Conservation (phyloP, 257 asterid species). For the Fraxinus anomala region DNA sequence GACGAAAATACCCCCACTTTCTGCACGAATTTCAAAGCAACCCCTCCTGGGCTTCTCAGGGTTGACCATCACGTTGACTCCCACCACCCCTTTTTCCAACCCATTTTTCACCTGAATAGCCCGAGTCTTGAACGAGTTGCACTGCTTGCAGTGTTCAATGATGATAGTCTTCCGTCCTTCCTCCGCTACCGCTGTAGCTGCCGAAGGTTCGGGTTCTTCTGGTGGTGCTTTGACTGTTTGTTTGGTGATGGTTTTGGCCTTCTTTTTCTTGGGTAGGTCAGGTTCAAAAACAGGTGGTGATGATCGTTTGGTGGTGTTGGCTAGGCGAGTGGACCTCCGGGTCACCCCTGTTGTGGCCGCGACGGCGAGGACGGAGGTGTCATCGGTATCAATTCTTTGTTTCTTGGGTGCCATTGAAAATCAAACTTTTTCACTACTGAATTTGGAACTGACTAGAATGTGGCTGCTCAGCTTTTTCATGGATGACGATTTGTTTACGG, state of each 20-base stretch:
- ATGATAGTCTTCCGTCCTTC: conserved; percentile 39
- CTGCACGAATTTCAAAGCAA: conserved; percentile 78
- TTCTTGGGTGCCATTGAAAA: conserved; percentile 32
- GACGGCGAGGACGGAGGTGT: conserved; percentile 19
- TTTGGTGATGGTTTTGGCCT: conserved; percentile 29
- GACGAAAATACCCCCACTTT: conserved; percentile 62
- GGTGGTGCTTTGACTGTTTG: conserved; percentile 3
- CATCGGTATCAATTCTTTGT: background rate
- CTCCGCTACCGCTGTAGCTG: conserved; percentile 6
- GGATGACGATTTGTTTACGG: background rate
- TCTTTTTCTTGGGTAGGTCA: conserved; percentile 36
- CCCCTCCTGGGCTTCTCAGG: conserved; percentile 80
- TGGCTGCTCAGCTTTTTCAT: background rate
- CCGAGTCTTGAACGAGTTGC: conserved; percentile 36
- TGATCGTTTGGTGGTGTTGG: conserved; percentile 27
- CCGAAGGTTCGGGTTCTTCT: conserved; percentile 24
- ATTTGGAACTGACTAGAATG: background rate
- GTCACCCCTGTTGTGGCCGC: conserved; percentile 33
- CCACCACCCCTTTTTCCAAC: conserved; percentile 35
- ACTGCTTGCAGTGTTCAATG: conserved; percentile 58
- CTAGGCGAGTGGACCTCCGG: conserved; percentile 44
- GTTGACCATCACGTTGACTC: conserved; percentile 39
- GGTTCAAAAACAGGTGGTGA: conserved; percentile 31
- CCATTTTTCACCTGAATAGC: conserved; percentile 43
- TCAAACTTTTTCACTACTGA: background rate